A percentile compares a stretch with the other conserved stretches of the same genome.
Conservation (phyloP, 495 filamentous ascomycete genomes). For the Aspergillus kassunensis region DNA sequence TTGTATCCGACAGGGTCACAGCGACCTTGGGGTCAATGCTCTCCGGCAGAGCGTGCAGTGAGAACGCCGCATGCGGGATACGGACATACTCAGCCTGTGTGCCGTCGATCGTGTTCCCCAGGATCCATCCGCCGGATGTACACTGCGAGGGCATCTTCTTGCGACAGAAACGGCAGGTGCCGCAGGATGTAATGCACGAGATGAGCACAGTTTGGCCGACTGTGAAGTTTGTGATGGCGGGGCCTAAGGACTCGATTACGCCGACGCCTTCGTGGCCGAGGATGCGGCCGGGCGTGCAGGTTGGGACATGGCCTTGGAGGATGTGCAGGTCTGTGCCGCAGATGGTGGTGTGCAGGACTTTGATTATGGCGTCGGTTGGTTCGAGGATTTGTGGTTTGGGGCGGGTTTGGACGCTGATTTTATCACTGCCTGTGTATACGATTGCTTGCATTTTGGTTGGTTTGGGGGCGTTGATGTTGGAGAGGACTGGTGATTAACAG, state of each 20-base stretch:
- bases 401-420: conserved; percentile 41
- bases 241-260: conserved; percentile 63
- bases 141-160: conserved; percentile 36
- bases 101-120: conserved; percentile 44
- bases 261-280: conserved; percentile 82
- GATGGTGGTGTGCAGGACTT: conserved; percentile 65
- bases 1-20: conserved; percentile 32
- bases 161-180: conserved; percentile 34
- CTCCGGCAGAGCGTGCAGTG: conserved; percentile 34
- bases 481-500: no score
- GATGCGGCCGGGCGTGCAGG: conserved; percentile 67
- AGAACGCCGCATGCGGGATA: conserved; percentile 41
- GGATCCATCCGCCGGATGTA: conserved; percentile 36
- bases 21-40: conserved; percentile 33
- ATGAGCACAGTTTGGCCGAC: conserved; percentile 40
- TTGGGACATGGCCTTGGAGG: conserved; percentile 58
- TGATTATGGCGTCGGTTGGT: conserved; percentile 70
- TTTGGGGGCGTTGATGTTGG: no score
- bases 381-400: conserved; percentile 65
- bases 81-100: conserved; percentile 50
- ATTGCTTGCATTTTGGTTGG: conserved; percentile 35
- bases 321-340: conserved; percentile 80
- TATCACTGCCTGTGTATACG: conserved; percentile 25
- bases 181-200: conserved; percentile 37
- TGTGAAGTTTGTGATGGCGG: conserved; percentile 47